A percentile compares a stretch with the other conserved stretches of the same genome.
Evolutionary conservation across 2,329 filamentous ascomycete genomes (phyloP).

Genomic region (Juglanconis juglandina): DNA sequence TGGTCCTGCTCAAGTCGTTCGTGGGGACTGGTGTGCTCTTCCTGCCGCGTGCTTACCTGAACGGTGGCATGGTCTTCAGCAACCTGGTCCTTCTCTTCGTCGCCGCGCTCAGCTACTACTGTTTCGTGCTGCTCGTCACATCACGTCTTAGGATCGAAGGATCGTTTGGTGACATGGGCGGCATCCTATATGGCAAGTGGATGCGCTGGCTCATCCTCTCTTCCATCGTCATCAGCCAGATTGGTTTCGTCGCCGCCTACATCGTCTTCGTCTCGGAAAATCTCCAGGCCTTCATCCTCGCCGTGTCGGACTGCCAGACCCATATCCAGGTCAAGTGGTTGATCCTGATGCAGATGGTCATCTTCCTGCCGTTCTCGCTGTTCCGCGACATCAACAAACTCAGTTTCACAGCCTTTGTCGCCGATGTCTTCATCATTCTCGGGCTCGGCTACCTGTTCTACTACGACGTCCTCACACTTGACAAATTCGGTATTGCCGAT

Average conservation of each 20-base stretch:
- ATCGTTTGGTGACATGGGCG: slow-evolving; percentile 98
- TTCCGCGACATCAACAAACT: slow-evolving; percentile 97
- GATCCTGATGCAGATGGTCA: slow-evolving; percentile 90
- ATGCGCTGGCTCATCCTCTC: slow-evolving; percentile 83
- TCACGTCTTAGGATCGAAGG: slow-evolving; percentile 81
- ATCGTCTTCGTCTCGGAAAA: slow-evolving; percentile 98
- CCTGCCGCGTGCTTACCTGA: slow-evolving; percentile 86
- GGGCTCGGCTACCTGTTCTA: slow-evolving; percentile 94
- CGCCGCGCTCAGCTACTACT: slow-evolving; percentile 88
- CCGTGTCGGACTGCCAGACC: slow-evolving; percentile 82
- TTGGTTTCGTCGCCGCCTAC: slow-evolving; percentile 92
- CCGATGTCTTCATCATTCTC: slow-evolving; percentile 89
- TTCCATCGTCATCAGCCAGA: slow-evolving; percentile 92
- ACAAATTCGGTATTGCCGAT: slow-evolving; percentile 72
- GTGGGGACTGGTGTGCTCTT: slow-evolving; percentile 96
- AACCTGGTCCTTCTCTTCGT: slow-evolving; percentile 85
- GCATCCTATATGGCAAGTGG: slow-evolving; percentile 83
- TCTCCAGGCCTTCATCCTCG: slow-evolving; percentile 87
- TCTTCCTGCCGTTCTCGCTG: slow-evolving; percentile 91
- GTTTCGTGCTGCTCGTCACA: slow-evolving; percentile 88
- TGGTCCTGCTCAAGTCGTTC: slow-evolving; percentile 93
- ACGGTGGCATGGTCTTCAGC: slow-evolving; percentile 96
- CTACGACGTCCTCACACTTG: slow-evolving; percentile 85
- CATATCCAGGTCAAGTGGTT: slow-evolving; percentile 83
- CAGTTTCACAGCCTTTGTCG: slow-evolving; percentile 87